Percentiles rank a stretch among this genome's conserved stretches.
These are phyloP conservation scores for Aspergillus ostianus DNA, from an alignment of 495 filamentous ascomycete genomes.

Conservation along the genomic window DNA sequence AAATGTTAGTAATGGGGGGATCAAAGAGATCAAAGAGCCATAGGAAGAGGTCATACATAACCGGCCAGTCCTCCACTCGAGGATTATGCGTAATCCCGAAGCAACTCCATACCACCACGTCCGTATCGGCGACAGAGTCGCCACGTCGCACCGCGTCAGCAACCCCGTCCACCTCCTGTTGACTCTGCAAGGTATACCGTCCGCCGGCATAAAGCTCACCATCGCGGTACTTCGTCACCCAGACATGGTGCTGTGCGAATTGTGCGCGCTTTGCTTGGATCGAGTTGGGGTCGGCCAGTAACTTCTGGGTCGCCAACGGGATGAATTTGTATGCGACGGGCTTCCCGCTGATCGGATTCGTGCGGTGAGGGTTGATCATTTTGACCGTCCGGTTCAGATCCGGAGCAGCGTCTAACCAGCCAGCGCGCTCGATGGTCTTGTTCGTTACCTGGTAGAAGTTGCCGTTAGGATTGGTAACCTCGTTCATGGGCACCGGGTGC, in stretches of 20 bases:
- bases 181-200: slow-evolving; percentile 82
- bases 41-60: slow-evolving; percentile 50
- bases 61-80: slow-evolving; percentile 62
- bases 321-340: slow-evolving; percentile 81
- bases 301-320: slow-evolving; percentile 71
- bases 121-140: slow-evolving; percentile 49
- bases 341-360: slow-evolving; percentile 71
- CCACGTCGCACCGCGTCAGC: slow-evolving; percentile 54
- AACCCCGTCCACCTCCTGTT: slow-evolving; percentile 56
- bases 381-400: slow-evolving; percentile 73
- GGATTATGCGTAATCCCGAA: slow-evolving; percentile 68
- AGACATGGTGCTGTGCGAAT: slow-evolving; percentile 84
- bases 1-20: slow-evolving; percentile 12
- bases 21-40: neutral
- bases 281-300: slow-evolving; percentile 71
- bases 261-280: slow-evolving; percentile 78
- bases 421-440: slow-evolving; percentile 60
- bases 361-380: slow-evolving; percentile 69
- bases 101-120: slow-evolving; percentile 50
- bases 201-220: slow-evolving; percentile 83
- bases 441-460: slow-evolving; percentile 69
- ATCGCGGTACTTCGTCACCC: slow-evolving; percentile 76
- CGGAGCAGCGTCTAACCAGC: slow-evolving; percentile 66
- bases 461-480: slow-evolving; percentile 76
- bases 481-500: slow-evolving; percentile 66